Base-by-base conservation (phyloP, 148 eudicot genomes). In the Amaranthus cruentus region DNA sequence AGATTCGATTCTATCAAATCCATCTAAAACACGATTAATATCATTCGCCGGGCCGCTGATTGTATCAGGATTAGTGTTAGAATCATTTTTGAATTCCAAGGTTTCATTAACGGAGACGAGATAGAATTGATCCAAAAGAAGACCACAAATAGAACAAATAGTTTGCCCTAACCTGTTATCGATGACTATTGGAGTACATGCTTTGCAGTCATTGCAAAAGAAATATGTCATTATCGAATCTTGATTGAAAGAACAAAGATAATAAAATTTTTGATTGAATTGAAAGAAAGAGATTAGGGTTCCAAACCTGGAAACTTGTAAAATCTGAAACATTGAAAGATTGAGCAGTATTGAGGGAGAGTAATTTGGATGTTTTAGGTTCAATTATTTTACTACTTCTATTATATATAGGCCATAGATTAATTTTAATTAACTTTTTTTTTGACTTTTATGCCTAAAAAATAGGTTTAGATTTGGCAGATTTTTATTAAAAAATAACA, bases 101-200 rank as follows among this genome's bases (percentile, higher is more conserved):
- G 87, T 90, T 72, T 90, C 93, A 49, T 90, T 93, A 38, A 85
- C 85, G 7, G 84, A 89, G 83, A 28, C 86, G 89, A 0, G 93
- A 86, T 50, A 2, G 38, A 28, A 28, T 28, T 28, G 38, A 28
- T 89, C 97, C 53, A 89, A 78, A 10, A 91, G 91, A 48, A 91
- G 84, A 5, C 93, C 93, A 62, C 97, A 91, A 74, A 89, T 91
- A 7, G 87, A 81, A 79, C 97, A 91, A 6, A 89, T 85, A 0
- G 87, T 83, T 79, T 89, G 93, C 3, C 97, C 97, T 21, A 90
- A 87, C 2, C 85, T 75, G 79, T 87, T 90, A 43, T 89, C 94
- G 73, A 89, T 88, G 49, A 86, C 84, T 81, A 83, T 88, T 65
- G 90, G 38, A 28, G 38, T 89, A 65, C 46, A 66, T 14, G 70